Percentiles rank a stretch among this genome's conserved stretches.
Evolutionary conservation across 2,329 filamentous ascomycete genomes (phyloP).

Genomic region (Mariannaea elegans): DNA sequence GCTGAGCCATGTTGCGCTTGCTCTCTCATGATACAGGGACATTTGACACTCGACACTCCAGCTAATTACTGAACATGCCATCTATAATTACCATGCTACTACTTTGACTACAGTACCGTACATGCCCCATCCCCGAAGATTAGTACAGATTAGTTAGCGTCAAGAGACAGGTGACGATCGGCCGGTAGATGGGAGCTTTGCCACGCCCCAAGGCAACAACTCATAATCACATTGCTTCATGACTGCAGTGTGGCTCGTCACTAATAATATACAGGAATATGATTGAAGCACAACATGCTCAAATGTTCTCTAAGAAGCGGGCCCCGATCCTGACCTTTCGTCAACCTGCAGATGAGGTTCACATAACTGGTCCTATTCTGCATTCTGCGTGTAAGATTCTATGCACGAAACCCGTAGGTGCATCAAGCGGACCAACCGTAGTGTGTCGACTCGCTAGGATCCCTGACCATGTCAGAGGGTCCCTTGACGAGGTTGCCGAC

Average conservation of each 20-base stretch:
- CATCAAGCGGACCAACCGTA: slow-evolving; percentile 5
- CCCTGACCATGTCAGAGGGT: neutral
- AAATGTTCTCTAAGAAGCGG: neutral
- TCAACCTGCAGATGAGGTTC: neutral
- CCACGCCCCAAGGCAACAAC: neutral
- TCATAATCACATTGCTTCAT: neutral
- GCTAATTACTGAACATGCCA: slow-evolving; percentile 6
- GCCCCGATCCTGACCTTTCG: neutral
- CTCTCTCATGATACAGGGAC: too few relatives aligned
- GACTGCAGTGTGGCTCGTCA: neutral
- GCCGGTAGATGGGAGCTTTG: neutral
- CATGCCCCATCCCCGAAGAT: too few relatives aligned
- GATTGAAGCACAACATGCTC: neutral
- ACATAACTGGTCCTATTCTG: neutral
- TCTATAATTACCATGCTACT: neutral
- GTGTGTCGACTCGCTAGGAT: neutral
- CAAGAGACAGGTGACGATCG: slow-evolving; percentile 14
- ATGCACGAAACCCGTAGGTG: slow-evolving; percentile 3
- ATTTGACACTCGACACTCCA: neutral
- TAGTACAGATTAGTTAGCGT: too few relatives aligned
- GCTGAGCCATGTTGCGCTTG: neutral
- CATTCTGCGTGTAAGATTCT: neutral
- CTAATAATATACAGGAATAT: neutral
- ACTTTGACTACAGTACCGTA: too few relatives aligned
- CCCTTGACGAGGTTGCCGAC: slow-evolving; percentile 24